A percentile compares a stretch with the other conserved stretches of the same genome.
phyloP scores from a whole-genome alignment of 345 rosid genomes.

The Gynandropsis gynandra region DNA sequence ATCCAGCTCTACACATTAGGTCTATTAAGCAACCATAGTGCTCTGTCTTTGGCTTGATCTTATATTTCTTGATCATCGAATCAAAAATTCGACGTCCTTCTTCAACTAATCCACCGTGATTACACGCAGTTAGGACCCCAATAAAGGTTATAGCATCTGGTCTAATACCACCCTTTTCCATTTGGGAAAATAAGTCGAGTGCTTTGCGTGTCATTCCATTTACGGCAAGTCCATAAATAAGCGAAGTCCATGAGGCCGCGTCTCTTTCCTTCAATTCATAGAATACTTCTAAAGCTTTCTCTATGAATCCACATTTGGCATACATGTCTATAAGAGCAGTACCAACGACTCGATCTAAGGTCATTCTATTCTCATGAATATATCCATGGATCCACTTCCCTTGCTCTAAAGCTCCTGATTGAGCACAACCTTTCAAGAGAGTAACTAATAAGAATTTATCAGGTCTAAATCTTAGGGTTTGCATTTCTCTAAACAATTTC shows the following conservation, averaged over 20 bases:
- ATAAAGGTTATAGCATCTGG: conserved; percentile 66
- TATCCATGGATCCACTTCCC: conserved; percentile 78
- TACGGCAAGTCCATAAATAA: conserved; percentile 64
- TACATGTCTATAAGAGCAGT: conserved; percentile 81
- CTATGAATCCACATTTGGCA: conserved; percentile 62
- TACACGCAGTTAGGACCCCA: conserved; percentile 71
- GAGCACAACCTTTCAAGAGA: conserved; percentile 74
- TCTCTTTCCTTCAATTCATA: conserved; percentile 40
- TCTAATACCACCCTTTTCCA: conserved; percentile 38
- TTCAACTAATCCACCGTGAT: conserved; percentile 67
- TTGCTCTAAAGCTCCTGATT: conserved; percentile 64
- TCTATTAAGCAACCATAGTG: conserved; percentile 68
- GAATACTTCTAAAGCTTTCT: conserved; percentile 52
- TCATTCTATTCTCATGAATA: conserved; percentile 39
- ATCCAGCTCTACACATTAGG: conserved; percentile 66
- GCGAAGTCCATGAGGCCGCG: conserved; percentile 63
- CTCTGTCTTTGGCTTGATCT: conserved; percentile 51
- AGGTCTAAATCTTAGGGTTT: conserved; percentile 34
- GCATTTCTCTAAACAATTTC: conserved; percentile 53
- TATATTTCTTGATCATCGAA: conserved; percentile 41
- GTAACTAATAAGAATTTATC: conserved; percentile 62
- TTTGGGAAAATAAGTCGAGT: conserved; percentile 43
- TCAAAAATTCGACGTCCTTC: conserved; percentile 51
- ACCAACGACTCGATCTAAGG: conserved; percentile 47
- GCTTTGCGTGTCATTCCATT: conserved; percentile 56